Base-by-base conservation (phyloP, 2,329 filamentous ascomycete species). In the Aspergillus neoniger region DNA sequence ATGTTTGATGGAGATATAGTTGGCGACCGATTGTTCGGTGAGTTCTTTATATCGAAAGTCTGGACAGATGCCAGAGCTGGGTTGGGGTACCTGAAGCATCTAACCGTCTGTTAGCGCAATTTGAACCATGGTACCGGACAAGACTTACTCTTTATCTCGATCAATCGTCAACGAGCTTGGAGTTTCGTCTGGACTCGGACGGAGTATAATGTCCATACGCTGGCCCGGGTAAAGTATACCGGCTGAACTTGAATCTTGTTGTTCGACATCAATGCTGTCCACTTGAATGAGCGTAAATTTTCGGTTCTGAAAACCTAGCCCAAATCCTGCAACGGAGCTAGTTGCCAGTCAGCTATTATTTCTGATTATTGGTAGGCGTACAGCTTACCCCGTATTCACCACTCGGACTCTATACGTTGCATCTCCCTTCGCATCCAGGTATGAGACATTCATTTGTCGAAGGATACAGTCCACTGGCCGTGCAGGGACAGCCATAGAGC, bases 51-150 rank as follows among this genome's bases (percentile, higher is more conserved):
- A 4, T 69, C 67, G 53, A 80, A 80, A 0, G 67, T 67, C 62
- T 81, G 80, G 43, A 66, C 65, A 3, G 72, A 68, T 10, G 71
- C 69, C 5, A 82, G 68, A 4, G 79, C 78, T 19, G 74, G 74
- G 61, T 82, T 82, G 14, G 76, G 71, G 59, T 78, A 80, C 62
- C 75, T 80, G 70, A 82, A 81, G 60, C 74, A 76, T 38, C 76
- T 78, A 28, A 8, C 28, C 41, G 38, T 50, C 17, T 21, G 41
- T 38, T 21, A 50, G 32, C 30, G 38, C 7, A 12, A 17, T 15
- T 10, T 9, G 19, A 15, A 32, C 23, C n/a, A 44, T 41, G 9
- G 4, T 17, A 10, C 15, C 28, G 7, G 17, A 25, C n/a, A 15
- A n/a, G 15, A 48, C 58, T 21, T 67, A 79, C 77, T 76, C 73